Conservation (phyloP, 371 early-diverging fungal genomes). For the Funneliformis caledonium region DNA sequence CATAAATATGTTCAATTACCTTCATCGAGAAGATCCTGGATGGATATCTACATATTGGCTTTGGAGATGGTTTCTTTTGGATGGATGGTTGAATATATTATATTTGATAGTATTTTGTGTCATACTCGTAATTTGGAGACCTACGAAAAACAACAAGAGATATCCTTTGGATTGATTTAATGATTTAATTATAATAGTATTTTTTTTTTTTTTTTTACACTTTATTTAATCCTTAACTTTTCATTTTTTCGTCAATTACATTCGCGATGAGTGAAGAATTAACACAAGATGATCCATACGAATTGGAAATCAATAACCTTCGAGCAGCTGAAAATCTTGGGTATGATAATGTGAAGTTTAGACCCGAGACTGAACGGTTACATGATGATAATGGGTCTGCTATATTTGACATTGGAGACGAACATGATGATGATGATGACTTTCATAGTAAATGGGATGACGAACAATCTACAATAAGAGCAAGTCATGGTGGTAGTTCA, state of each 20-base stretch:
- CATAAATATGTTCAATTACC: constrained; percentile 76
- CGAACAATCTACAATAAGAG: constrained; percentile 19
- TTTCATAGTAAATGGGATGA: constrained; percentile 2
- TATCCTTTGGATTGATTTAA: constrained; percentile 61
- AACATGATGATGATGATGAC: constrained; percentile 45
- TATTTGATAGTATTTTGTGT: constrained; percentile 81
- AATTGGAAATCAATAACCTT: constrained; percentile 62
- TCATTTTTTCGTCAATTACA: not conserved
- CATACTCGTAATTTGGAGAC: constrained; percentile 90
- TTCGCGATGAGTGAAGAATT: constrained; percentile 50
- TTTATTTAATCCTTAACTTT: not conserved
- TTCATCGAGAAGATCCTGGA: constrained; percentile 60
- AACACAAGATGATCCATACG: constrained; percentile 60
- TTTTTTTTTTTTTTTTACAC: not conserved
- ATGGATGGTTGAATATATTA: constrained; percentile 84
- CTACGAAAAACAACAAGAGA: constrained; percentile 89
- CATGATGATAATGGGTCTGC: constrained; percentile 34
- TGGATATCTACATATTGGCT: constrained; percentile 85
- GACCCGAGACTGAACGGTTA: constrained; percentile 43
- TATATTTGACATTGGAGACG: constrained; percentile 66
- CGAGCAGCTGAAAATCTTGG: constrained; percentile 58
- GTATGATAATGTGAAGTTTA: constrained; percentile 51
- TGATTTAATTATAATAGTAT: not conserved
- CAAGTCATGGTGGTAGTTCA: constrained; percentile 16
- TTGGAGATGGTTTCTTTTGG: constrained; percentile 89